These are phyloP conservation scores for Senna tora DNA, from an alignment of 306 rosid genomes.

Conservation along the genomic window DNA sequence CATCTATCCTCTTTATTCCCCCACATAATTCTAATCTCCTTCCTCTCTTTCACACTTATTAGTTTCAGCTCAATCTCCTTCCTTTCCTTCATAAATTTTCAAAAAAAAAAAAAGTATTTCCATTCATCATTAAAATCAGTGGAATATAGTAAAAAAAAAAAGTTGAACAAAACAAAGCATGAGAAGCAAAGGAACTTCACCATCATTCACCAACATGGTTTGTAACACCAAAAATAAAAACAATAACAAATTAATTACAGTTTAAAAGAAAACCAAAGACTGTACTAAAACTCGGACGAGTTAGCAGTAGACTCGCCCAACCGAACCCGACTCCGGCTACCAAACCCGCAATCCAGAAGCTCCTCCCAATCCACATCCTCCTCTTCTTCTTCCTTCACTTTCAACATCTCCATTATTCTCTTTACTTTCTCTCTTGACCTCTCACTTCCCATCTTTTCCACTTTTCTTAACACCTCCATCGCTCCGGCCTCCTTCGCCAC, in stretches of 20 bases:
- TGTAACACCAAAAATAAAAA: not conserved
- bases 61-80: conserved; percentile 4
- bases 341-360: conserved; percentile 64
- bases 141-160: conserved; percentile 15
- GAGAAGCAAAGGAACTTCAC: not conserved
- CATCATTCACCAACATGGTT: conserved; percentile 14
- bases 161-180: not conserved
- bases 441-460: conserved; percentile 62
- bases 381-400: conserved; percentile 49
- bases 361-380: conserved; percentile 82
- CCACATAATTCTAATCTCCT: conserved; percentile 9
- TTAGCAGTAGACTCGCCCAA: conserved; percentile 39
- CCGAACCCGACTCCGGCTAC: conserved; percentile 39
- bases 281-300: conserved; percentile 58
- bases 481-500: conserved; percentile 58
- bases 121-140: conserved; percentile 28
- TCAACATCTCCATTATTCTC: conserved; percentile 64
- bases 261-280: not conserved
- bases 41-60: conserved; percentile 1
- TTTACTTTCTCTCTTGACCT: conserved; percentile 58
- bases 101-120: not conserved
- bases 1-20: not conserved
- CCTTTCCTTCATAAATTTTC: not conserved
- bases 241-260: conserved; percentile 16
- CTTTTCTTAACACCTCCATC: conserved; percentile 58